Evolutionary conservation across 371 early-diverging fungal genomes (phyloP), one percentile per base, ranked within the genome.

Genomic region (Mortierella polycephala): DNA sequence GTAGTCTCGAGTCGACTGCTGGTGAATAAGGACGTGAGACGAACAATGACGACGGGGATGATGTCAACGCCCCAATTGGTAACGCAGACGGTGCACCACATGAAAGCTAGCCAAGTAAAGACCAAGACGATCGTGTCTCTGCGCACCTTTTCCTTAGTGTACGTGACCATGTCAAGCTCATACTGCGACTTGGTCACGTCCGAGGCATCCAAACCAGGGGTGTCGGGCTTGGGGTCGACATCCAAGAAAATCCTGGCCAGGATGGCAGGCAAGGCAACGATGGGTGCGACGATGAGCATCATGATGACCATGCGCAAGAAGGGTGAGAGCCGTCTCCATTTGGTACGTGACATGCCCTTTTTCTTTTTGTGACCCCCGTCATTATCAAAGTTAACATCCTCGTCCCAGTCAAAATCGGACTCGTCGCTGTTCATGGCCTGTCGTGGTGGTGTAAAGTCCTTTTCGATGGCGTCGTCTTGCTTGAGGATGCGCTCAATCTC

Each of bases 351-450:
- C 18, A 40, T 56, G 18, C 57, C 40, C 20, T 65, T 65, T 21
- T 59, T 64, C 12, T 61, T 57, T 56, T 57, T 69, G 44, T 65
- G 52, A 20, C 72, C 71, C 16, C 73, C 67, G 23, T 69, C 53
- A 9, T 79, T 54, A n/a, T 79, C 80, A 50, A 79, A 66, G 44
- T 72, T 73, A 56, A 79, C 56, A 41, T 79, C 80, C 56, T 69
- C 80, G 18, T 79, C 80, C 80, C 80, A 79, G 60, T 79, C 80
- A 67, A 79, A 79, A 56, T 79, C 74, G 11, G 74, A 73, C 21
- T 69, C 74, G 49, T 79, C 80, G 63, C 70, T 73, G 37, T 67
- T 67, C 80, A 79, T 79, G 46, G 80, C 80, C 56, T 79, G 80
- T 21, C 80, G 57, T 30, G 80, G 80, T 11, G 80, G 80, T 18